phyloP scores from a whole-genome alignment of 2,329 filamentous ascomycete species.

The Aspergillus puulaauensis region DNA sequence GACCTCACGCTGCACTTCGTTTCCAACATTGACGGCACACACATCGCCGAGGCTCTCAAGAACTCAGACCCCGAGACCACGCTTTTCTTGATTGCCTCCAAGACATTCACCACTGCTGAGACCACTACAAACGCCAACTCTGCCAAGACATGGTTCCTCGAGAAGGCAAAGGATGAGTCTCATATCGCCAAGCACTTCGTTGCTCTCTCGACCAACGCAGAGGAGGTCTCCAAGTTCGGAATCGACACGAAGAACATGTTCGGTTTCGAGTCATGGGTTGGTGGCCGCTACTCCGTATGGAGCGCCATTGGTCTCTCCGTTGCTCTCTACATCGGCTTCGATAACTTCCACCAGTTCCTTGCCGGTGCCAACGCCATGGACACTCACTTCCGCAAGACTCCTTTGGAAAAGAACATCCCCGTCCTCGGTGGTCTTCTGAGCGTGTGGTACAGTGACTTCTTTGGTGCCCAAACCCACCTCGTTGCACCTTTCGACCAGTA shows the following conservation, averaged over 20 bases:
- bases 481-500: constrained; percentile 99
- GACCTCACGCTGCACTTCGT: constrained; percentile 94
- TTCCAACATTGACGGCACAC: constrained; percentile 98
- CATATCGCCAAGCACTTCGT: constrained; percentile 98
- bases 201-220: constrained; percentile 92
- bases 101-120: constrained; percentile 99
- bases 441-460: constrained; percentile 99
- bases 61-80: constrained; percentile 93
- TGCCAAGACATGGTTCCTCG: constrained; percentile 94
- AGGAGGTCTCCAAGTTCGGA: constrained; percentile 95
- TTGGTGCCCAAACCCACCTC: constrained; percentile 94
- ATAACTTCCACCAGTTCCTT: constrained; percentile 97
- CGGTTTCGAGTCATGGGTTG: constrained; percentile 97
- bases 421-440: constrained; percentile 87
- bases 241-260: constrained; percentile 99
- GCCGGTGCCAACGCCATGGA: constrained; percentile 96
- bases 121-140: constrained; percentile 96
- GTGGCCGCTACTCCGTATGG: constrained; percentile 98
- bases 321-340: constrained; percentile 89
- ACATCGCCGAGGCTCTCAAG: constrained; percentile 90
- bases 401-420: constrained; percentile 92
- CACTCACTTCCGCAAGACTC: constrained; percentile 91
- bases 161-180: constrained; percentile 70
- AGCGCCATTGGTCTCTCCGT: constrained; percentile 96
- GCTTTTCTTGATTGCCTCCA: constrained; percentile 97